A percentile compares a stretch with the other conserved stretches of the same genome.
phyloP scores from a whole-genome alignment of 1,284 basidiomycete genomes.

The Blastosporella zonata region DNA sequence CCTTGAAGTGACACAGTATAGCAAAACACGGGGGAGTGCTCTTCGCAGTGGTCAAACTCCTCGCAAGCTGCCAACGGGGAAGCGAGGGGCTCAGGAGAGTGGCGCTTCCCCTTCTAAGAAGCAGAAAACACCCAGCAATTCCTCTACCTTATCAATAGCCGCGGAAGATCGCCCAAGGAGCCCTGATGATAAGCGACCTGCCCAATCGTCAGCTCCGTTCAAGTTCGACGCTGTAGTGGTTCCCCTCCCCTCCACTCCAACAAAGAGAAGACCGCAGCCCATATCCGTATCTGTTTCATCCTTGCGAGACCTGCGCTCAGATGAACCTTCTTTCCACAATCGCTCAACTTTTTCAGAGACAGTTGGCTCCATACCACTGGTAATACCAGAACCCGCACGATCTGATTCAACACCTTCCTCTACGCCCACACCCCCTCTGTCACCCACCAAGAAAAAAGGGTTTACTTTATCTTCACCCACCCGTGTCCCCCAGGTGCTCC shows the following conservation, averaged over 20 bases:
- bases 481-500: slow-evolving; percentile 21
- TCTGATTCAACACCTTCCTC: background rate
- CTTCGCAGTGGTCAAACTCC: background rate
- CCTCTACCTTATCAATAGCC: background rate
- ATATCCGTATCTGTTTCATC: background rate
- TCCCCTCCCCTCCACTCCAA: background rate
- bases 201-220: background rate
- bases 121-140: background rate
- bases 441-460: slow-evolving; percentile 12
- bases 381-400: background rate
- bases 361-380: background rate
- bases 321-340: background rate
- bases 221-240: slow-evolving; percentile 9
- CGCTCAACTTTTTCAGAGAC: background rate
- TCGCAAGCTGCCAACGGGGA: slow-evolving; percentile 1
- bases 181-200: background rate
- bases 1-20: background rate
- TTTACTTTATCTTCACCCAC: slow-evolving; percentile 16
- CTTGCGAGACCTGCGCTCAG: background rate
- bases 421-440: background rate
- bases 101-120: slow-evolving; percentile 9
- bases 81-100: background rate
- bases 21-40: background rate
- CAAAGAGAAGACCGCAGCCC: background rate
- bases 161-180: background rate